A percentile compares a stretch with the other conserved stretches of the same genome.
Evolutionary conservation across 345 rosid genomes (phyloP).

Genomic region (Eucalyptus globulus): DNA sequence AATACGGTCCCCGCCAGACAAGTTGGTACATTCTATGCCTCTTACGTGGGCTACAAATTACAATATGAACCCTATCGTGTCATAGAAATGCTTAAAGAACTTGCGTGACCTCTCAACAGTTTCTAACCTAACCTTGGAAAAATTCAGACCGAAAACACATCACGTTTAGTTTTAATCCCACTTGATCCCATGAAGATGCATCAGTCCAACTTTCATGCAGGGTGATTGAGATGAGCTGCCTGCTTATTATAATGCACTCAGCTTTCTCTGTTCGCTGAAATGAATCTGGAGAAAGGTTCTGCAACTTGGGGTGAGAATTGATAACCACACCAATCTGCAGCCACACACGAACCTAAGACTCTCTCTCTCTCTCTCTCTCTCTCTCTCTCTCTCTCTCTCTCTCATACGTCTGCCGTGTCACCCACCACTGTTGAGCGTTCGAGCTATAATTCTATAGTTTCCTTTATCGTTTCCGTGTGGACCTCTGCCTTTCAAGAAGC

Average conservation of each 20-base stretch:
- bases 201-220: neutral
- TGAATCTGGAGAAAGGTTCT: neutral
- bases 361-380: neutral
- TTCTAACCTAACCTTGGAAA: neutral
- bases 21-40: neutral
- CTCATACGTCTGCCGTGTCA: neutral
- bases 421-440: neutral
- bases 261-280: neutral
- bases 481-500: neutral
- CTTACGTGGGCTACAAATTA: neutral
- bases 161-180: neutral
- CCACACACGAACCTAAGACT: neutral
- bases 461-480: neutral
- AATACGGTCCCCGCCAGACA: neutral
- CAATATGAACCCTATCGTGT: neutral
- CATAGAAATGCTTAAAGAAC: neutral
- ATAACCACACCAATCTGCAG: neutral
- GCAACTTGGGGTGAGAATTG: neutral
- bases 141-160: neutral
- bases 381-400: neutral
- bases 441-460: neutral
- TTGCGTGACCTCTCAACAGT: neutral
- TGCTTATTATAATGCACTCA: neutral
- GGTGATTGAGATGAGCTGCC: neutral
- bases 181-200: neutral